Evolutionary conservation across 2,329 filamentous ascomycete genomes (phyloP).

Genomic region (Macrophomina phaseolina): DNA sequence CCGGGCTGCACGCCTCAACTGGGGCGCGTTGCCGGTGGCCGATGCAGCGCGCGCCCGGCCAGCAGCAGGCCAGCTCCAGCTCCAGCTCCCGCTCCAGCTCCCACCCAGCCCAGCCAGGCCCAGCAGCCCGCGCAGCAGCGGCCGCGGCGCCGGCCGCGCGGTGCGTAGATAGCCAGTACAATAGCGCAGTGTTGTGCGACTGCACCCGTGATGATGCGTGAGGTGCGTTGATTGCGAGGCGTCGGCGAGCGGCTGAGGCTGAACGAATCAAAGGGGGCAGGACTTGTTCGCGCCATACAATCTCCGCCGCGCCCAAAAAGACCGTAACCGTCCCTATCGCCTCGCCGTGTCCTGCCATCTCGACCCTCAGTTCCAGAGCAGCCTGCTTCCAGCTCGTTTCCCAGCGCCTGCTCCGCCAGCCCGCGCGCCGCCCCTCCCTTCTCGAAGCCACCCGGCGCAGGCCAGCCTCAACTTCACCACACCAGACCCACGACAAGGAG

Average conservation of each 20-base stretch:
- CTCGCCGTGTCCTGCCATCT: constrained; percentile 17
- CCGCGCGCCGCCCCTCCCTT: constrained; percentile 23
- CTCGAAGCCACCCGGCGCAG: constrained; percentile 12
- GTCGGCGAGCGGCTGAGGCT: constrained; percentile 25
- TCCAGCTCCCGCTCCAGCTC: neutral
- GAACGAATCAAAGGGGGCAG: constrained; percentile 27
- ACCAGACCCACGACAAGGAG: constrained; percentile 25
- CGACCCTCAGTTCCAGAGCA: constrained; percentile 7
- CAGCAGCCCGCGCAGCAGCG: neutral
- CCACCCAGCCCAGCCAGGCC: neutral
- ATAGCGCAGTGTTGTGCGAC: constrained; percentile 17
- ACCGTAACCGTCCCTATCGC: constrained; percentile 25
- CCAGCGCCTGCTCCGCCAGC: constrained; percentile 1
- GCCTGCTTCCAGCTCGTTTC: constrained; percentile 24
- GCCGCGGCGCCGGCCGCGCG: neutral
- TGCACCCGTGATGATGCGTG: constrained; percentile 16
- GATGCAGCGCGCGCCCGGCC: neutral
- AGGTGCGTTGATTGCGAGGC: constrained; percentile 23
- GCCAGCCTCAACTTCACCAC: constrained; percentile 1
- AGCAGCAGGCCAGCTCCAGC: neutral
- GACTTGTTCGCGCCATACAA: constrained; percentile 27
- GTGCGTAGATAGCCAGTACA: constrained; percentile 9
- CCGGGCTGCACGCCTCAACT: constrained; percentile 8
- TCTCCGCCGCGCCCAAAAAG: constrained; percentile 25
- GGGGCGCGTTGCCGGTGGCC: neutral